Evolutionary conservation across 2,329 filamentous ascomycete genomes (phyloP).

Genomic region (Orbilia brochopaga): DNA sequence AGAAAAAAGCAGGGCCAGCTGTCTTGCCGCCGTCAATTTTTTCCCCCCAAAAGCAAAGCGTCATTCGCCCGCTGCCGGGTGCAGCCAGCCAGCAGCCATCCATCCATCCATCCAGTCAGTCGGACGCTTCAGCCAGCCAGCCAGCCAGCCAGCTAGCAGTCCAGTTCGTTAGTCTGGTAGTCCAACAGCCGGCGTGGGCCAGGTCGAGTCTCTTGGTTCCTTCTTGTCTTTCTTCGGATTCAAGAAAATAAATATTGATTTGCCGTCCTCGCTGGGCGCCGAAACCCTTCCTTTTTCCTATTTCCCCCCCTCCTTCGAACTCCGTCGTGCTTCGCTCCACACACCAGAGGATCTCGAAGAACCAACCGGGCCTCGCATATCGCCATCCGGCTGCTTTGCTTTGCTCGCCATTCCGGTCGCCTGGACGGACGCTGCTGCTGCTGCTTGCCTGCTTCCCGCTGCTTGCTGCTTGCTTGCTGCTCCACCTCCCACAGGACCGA

Average conservation of each 20-base stretch:
- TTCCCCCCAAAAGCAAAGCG: constrained; percentile 29
- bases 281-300: constrained; percentile 24
- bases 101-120: constrained; percentile 53
- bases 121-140: constrained; percentile 38
- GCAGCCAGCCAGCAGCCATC: constrained; percentile 60
- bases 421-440: background rate
- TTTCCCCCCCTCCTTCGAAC: constrained; percentile 44
- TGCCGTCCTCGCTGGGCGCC: constrained; percentile 45
- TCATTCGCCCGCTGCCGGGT: constrained; percentile 56
- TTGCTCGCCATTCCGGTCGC: too few relatives aligned
- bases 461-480: background rate
- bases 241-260: constrained; percentile 19
- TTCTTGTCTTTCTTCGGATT: constrained; percentile 19
- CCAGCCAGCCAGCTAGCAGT: background rate
- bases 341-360: background rate
- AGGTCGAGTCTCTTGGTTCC: too few relatives aligned
- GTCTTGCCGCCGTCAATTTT: constrained; percentile 51
- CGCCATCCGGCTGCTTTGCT: too few relatives aligned
- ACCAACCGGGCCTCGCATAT: background rate
- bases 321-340: constrained; percentile 28
- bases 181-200: too few relatives aligned
- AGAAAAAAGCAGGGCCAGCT: constrained; percentile 48
- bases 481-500: constrained; percentile 30
- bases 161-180: background rate
- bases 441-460: too few relatives aligned